Evolutionary conservation across 768 basidiomycete genomes (phyloP).

Genomic region (Mycena chlorophos): DNA sequence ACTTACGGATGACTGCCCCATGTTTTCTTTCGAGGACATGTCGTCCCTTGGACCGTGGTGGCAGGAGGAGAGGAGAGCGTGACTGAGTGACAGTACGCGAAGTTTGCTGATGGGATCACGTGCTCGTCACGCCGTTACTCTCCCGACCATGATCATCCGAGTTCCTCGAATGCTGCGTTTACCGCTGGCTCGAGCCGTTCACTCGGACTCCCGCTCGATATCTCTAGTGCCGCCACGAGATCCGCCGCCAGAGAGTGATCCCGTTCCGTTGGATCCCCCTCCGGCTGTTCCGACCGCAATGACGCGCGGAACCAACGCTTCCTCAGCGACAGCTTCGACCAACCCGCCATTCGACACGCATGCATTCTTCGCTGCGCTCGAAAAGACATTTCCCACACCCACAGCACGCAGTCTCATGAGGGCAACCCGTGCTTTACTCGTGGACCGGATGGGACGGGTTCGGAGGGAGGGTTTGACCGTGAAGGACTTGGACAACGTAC

Average conservation of each 20-base stretch:
- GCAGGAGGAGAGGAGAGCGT: neutral
- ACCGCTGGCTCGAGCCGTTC: neutral
- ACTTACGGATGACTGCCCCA: conserved; percentile 18
- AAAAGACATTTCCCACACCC: conserved; percentile 70
- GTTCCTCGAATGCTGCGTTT: neutral
- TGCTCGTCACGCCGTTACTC: no score
- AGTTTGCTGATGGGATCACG: neutral
- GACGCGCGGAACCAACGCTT: conserved; percentile 8
- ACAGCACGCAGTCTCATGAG: conserved; percentile 82
- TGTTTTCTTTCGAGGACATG: conserved; percentile 10
- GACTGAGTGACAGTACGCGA: neutral
- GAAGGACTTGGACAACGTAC: conserved; percentile 82
- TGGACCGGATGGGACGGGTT: conserved; percentile 73
- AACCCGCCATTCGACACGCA: conserved; percentile 85
- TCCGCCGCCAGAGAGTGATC: neutral
- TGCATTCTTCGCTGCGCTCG: conserved; percentile 68
- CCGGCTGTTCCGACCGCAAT: neutral
- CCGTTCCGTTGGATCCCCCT: neutral
- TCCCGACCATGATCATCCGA: neutral
- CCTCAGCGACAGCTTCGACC: conserved; percentile 44
- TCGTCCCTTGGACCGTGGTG: no score
- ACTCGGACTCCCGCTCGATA: neutral
- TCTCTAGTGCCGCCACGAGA: neutral
- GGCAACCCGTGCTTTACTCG: conserved; percentile 76
- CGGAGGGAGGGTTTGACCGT: conserved; percentile 67